Evolutionary conservation across 768 basidiomycete genomes (phyloP).

Genomic region (Lactarius psammicola): DNA sequence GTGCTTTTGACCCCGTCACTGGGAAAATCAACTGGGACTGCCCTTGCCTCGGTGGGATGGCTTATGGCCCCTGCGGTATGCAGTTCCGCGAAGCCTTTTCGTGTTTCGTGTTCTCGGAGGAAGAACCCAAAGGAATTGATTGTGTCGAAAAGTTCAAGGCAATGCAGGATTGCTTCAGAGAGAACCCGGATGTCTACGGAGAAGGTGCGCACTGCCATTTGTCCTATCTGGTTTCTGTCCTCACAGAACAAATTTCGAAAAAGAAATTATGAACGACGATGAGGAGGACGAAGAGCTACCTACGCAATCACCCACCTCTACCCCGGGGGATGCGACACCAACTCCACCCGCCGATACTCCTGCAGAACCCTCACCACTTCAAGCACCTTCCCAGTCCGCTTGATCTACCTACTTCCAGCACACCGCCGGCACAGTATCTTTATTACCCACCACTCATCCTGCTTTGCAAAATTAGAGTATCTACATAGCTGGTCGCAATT

Average conservation of each 20-base stretch:
- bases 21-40: slow-evolving; percentile 99
- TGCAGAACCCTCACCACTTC: slow-evolving; percentile 3
- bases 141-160: slow-evolving; percentile 96
- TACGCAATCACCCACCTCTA: not conserved
- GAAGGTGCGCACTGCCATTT: slow-evolving; percentile 61
- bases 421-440: slow-evolving; percentile 19
- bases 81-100: slow-evolving; percentile 95
- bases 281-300: slow-evolving; percentile 23
- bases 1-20: slow-evolving; percentile 92
- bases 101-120: slow-evolving; percentile 92
- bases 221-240: slow-evolving; percentile 8
- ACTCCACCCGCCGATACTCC: not conserved
- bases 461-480: slow-evolving; percentile 27
- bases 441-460: slow-evolving; percentile 29
- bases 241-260: not conserved
- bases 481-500: slow-evolving; percentile 14
- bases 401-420: slow-evolving; percentile 5
- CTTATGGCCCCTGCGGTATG: slow-evolving; percentile 90
- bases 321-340: not conserved
- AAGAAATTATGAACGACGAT: slow-evolving; percentile 28
- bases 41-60: slow-evolving; percentile 98
- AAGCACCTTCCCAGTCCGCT: slow-evolving; percentile 2
- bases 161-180: slow-evolving; percentile 98
- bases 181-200: slow-evolving; percentile 93
- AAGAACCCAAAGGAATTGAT: slow-evolving; percentile 96